Evolutionary conservation across 2,329 filamentous ascomycete species (phyloP), one percentile per base, ranked within the genome.

Genomic region (Didymella exigua): DNA sequence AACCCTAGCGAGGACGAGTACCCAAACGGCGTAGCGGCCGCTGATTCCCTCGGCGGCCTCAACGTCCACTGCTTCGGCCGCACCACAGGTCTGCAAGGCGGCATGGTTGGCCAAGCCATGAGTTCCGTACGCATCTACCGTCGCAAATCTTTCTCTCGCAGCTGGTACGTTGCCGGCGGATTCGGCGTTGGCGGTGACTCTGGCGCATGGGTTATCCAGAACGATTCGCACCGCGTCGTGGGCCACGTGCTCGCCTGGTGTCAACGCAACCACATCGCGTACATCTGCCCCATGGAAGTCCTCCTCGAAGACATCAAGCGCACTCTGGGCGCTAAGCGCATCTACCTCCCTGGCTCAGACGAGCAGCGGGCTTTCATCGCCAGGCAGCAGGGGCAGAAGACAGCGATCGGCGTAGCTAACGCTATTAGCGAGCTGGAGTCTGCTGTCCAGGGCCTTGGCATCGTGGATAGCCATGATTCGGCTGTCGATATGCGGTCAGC

Each of bases 281-380:
- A 96, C 73, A 95, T 98, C 58, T 95, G 91, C 58, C 93, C 93
- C 0, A 98, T 98, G 93, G 90, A 97, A 53, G 83, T 97, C 2
- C 78, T 96, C 11, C 81, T 98, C 10, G 84, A 89, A 24, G 93
- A 98, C 68, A 96, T 98, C 52, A 88, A 87, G 24, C 85, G 89
- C 58, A 92, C 89, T 0, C 79, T 97, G 0, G 84, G 87, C 19
- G 91, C 91, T 0, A 76, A 77, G 1, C 83, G 86, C 23, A 84
- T 96, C n/a, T 81, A 83, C 5, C 81, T 96, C 0, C 91, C 91
- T 0, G 88, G 86, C 0, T 85, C 68, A 1, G 59, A 58, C 1
- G 72, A 75, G 31, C 68, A 74, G 43, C 52, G 52, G 2, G 55
- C 49, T 6, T 59, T 62, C 51, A 37, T 61, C 5, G 55, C 42